Percentiles rank a stretch among this genome's conserved stretches.
Evolutionary conservation across 352 stramenopile species (phyloP).

Genomic region (Phytophthora meadii): DNA sequence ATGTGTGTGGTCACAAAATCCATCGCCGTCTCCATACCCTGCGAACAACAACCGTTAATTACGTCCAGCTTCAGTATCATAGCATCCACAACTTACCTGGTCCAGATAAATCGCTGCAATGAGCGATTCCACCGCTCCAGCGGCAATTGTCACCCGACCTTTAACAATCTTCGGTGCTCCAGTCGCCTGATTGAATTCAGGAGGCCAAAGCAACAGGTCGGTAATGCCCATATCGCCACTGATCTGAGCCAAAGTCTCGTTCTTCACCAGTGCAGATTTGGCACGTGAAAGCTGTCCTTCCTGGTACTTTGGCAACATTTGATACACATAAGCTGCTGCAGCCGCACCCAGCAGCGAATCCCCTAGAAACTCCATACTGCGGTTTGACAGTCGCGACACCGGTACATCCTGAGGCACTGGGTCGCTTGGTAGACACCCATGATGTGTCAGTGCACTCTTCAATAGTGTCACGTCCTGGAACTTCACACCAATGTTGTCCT

Average conservation of each 20-base stretch:
- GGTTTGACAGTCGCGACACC: conserved; percentile 76
- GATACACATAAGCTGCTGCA: conserved; percentile 74
- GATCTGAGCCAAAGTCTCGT: conserved; percentile 71
- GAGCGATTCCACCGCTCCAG: conserved; percentile 75
- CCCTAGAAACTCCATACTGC: conserved; percentile 84
- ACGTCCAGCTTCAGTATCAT: neutral
- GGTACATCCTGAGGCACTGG: conserved; percentile 48
- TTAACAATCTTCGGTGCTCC: conserved; percentile 44
- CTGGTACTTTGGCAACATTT: conserved; percentile 68
- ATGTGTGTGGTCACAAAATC: conserved; percentile 72
- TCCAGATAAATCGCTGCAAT: conserved; percentile 84
- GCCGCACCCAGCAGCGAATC: conserved; percentile 78
- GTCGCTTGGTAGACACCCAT: conserved; percentile 63
- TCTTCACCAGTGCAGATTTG: conserved; percentile 81
- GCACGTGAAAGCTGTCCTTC: conserved; percentile 80
- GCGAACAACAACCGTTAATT: conserved; percentile 2
- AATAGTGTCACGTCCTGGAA: conserved; percentile 70
- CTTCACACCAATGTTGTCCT: conserved; percentile 62
- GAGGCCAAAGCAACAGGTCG: conserved; percentile 66
- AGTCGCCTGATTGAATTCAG: conserved; percentile 48
- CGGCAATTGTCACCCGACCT: conserved; percentile 74
- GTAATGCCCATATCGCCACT: conserved; percentile 65
- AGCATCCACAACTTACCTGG: conserved; percentile 36
- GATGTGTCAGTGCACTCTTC: conserved; percentile 77
- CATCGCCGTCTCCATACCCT: conserved; percentile 72